Evolutionary conservation across 345 rosid genomes (phyloP).

Genomic region (Carallia brachiata): DNA sequence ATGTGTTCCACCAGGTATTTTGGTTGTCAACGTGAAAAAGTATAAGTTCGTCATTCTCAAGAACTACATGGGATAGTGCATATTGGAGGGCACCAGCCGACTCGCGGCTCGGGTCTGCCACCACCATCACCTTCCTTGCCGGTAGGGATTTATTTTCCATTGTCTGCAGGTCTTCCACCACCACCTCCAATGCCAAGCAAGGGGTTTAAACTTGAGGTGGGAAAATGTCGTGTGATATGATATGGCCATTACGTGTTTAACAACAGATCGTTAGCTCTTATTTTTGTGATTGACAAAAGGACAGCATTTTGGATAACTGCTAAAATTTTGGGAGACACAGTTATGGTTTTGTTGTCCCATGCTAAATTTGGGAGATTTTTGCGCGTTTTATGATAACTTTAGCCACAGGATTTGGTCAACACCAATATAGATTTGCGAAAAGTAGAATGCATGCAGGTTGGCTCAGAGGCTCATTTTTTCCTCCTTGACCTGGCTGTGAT

Average conservation of each 20-base stretch:
- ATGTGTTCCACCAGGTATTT: constrained; percentile 52
- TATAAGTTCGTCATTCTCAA: constrained; percentile 64
- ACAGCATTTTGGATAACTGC: background rate
- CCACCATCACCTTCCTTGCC: constrained; percentile 64
- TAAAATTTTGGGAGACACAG: constrained; percentile 2
- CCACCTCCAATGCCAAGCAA: background rate
- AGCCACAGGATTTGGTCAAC: constrained; percentile 15
- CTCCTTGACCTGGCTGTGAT: too few relatives aligned
- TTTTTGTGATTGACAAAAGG: background rate
- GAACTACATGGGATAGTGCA: constrained; percentile 60
- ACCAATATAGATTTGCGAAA: background rate
- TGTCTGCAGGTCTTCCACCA: constrained; percentile 5
- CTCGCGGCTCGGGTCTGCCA: constrained; percentile 64
- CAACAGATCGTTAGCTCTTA: constrained; percentile 6
- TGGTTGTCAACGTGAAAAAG: constrained; percentile 53
- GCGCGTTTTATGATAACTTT: background rate
- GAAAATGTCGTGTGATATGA: background rate
- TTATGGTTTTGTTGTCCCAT: background rate
- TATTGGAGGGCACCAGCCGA: constrained; percentile 72
- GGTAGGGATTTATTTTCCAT: constrained; percentile 29
- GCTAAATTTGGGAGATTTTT: constrained; percentile 17
- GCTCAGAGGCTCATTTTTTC: too few relatives aligned
- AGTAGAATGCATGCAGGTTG: too few relatives aligned
- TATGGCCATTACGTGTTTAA: background rate
- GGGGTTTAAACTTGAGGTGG: background rate